Evolutionary conservation across 2,329 filamentous ascomycete genomes (phyloP).

Genomic region (Talaromyces sp.): DNA sequence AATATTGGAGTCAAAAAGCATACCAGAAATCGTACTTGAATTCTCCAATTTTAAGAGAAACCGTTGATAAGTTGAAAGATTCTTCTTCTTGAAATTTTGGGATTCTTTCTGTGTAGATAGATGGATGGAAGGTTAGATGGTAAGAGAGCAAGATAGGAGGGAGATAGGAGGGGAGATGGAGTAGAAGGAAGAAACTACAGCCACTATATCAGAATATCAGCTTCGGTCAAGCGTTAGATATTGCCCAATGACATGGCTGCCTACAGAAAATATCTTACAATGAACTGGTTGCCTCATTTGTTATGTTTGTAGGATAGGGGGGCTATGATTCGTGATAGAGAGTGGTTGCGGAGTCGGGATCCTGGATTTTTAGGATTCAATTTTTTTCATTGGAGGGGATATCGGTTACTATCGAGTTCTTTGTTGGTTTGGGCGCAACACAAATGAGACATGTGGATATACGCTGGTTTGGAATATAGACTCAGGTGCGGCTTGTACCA

Average conservation of each 20-base stretch:
- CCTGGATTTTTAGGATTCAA: not conserved
- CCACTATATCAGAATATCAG: not conserved
- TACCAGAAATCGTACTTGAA: not conserved
- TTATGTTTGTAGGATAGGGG: not conserved
- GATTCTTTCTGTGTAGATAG: too few species aligned
- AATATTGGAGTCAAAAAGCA: not conserved
- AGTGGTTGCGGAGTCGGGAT: not conserved
- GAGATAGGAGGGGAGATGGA: too few species aligned
- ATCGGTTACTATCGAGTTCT: not conserved
- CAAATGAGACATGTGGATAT: not conserved
- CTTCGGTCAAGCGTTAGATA: not conserved
- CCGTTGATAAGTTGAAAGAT: too few species aligned
- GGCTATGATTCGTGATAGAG: not conserved
- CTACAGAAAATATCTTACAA: not conserved
- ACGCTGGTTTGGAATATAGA: not conserved
- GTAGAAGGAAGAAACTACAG: not conserved
- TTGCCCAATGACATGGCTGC: not conserved
- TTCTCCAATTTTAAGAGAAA: not conserved
- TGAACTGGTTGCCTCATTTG: not conserved
- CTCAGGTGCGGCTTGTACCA: not conserved
- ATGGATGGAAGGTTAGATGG: too few species aligned
- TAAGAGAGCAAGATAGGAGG: too few species aligned
- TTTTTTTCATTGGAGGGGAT: not conserved
- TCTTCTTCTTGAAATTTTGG: too few species aligned
- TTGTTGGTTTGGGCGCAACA: not conserved